These are phyloP conservation scores for Pseudogymnoascus sp. DNA, from an alignment of 2,329 filamentous ascomycete species.

Conservation along the genomic window DNA sequence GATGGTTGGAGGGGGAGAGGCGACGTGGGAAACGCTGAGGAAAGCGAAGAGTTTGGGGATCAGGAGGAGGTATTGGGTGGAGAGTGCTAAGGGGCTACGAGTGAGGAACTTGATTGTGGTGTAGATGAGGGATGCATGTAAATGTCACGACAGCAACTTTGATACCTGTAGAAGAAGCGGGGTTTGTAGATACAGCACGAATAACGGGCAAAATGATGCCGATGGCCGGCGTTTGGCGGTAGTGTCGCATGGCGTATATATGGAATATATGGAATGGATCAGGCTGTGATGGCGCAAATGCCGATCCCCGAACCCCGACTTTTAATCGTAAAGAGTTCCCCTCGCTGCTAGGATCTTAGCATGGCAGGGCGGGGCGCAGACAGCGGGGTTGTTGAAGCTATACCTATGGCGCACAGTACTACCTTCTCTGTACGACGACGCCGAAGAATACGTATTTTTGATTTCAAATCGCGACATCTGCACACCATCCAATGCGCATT, in stretches of 20 bases:
- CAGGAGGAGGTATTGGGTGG: constrained; percentile 68
- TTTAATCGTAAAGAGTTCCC: background rate
- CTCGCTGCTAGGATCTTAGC: background rate
- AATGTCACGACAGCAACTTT: background rate
- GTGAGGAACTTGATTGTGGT: constrained; percentile 70
- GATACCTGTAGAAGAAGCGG: background rate
- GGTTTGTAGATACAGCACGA: background rate
- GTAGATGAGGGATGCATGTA: constrained; percentile 11
- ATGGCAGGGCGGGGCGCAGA: background rate
- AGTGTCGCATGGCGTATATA: background rate
- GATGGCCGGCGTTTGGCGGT: background rate
- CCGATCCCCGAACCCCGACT: background rate
- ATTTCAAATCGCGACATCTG: constrained; percentile 5
- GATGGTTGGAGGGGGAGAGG: constrained; percentile 66
- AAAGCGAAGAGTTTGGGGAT: constrained; percentile 63
- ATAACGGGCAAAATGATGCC: background rate
- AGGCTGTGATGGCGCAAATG: background rate
- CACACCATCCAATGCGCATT: background rate
- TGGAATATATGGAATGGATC: background rate
- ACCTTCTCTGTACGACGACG: background rate
- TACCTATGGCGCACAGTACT: background rate
- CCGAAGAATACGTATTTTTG: background rate
- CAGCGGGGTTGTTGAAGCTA: background rate
- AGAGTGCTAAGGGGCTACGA: constrained; percentile 63
- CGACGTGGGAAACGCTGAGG: constrained; percentile 55